Base-by-base conservation (phyloP, 768 basidiomycete genomes). In the Tulasnella sp. region DNA sequence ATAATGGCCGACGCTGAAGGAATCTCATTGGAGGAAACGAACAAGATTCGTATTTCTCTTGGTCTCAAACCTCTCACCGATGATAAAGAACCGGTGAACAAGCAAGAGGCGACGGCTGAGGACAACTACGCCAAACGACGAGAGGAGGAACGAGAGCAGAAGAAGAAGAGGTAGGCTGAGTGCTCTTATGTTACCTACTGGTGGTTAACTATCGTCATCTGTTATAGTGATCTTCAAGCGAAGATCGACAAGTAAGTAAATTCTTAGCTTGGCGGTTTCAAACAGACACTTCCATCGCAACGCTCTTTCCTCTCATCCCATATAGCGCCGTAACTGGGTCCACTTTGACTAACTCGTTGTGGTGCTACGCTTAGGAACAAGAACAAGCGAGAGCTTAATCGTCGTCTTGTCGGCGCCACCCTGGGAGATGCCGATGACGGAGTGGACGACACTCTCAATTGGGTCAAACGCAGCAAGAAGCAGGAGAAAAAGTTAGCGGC, bases 21-120 rank as follows among this genome's bases (percentile, higher is more conserved):
- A 65, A 86, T 95, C 69, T 88, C 86, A 68, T 80, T 95, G 68
- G 91, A 93, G 68, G 91, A 94, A 77, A 94, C 92, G 38, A 94
- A 94, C 78, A 93, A 88, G 73, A 88, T 96, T 71, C 90, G 96
- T 74, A 82, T 95, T 61, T 86, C 85, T 3, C 79, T 96, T 41
- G 96, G 96, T 64, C 83, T 99, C 61, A 90, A 93, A 70, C 94
- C 96, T 43, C 80, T 98, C 59, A 86, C 85, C 17, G 93, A 92
- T 65, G 88, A 91, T 66, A 76, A 78, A 43, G 79, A 75, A 15
- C 80, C 86, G 7, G 79, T 77, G n/a, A 76, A 83, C 68, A 81
- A 83, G 68, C 83, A 80, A 64, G 93, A 96, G 59, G 82, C 86
- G 67, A 73, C 84, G 65, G 96, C 96, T 11, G 90, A 91, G 71